Percentiles rank a stretch among this genome's conserved stretches.
These are phyloP conservation scores for Magnolia officinalis DNA, from an alignment of 164 flowering plant species.

Conservation along the genomic window DNA sequence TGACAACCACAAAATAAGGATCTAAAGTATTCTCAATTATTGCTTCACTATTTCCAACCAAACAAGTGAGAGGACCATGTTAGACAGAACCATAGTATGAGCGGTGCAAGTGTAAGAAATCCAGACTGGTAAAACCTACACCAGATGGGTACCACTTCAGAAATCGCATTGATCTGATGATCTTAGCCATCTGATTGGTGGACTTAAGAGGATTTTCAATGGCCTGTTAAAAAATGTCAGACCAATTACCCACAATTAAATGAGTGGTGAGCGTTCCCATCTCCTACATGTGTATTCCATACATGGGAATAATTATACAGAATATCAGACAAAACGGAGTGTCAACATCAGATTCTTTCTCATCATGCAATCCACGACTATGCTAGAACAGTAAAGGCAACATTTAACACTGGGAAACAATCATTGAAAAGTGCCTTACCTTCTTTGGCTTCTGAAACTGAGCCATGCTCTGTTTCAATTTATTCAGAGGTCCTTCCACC, in stretches of 20 bases:
- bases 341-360: neutral
- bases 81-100: neutral
- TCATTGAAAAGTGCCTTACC: constrained; percentile 36
- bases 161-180: too few species aligned
- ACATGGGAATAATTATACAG: too few species aligned
- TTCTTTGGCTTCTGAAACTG: constrained; percentile 98
- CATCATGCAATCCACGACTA: too few species aligned
- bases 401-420: neutral
- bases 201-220: too few species aligned
- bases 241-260: too few species aligned
- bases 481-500: constrained; percentile 97
- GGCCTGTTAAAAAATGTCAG: too few species aligned
- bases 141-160: too few species aligned
- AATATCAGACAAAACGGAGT: too few species aligned
- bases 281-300: too few species aligned
- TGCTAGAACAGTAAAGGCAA: neutral
- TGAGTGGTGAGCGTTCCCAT: too few species aligned
- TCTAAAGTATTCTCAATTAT: neutral
- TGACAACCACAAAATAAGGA: constrained; percentile 3
- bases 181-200: too few species aligned
- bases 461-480: constrained; percentile 98
- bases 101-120: neutral
- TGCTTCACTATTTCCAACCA: neutral
- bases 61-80: neutral
- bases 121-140: neutral